Evolutionary conservation across 768 basidiomycete species (phyloP), one percentile per base, ranked within the genome.

Genomic region (Cystoderma amianthinum): DNA sequence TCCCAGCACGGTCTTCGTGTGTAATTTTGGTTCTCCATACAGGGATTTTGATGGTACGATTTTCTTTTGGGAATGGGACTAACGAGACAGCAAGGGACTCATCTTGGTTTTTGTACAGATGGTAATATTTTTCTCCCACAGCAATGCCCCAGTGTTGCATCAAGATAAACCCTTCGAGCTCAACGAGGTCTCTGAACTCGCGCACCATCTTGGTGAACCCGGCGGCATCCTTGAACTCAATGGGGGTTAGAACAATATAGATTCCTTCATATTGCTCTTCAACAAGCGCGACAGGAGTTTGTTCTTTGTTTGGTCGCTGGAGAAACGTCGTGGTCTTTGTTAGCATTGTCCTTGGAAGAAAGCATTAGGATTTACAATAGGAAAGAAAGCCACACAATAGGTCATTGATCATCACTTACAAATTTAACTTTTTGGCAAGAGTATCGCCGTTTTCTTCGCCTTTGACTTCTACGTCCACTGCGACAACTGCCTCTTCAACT

Each of bases 91-190:
- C 34, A 17, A 36, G 12, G 7, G 12, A 15, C 9, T 36, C 34
- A 17, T 36, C 34, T 9, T 36, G 6, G 34, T 36, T 36, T 36
- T 36, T 36, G 18, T 36, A 19, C 34, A 36, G 34, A 16, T 36
- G 34, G 16, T 36, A 36, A 16, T 15, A 36, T 17, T 36, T 7
- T n/a, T 36, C 34, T 9, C 34, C 34, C 9, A 36, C 34, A 6
- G 9, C 9, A 17, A 36, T 17, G 34, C n/a, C 12, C 34, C 34
- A 36, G 34, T 36, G 34, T 36, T 36, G 34, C 7, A 36, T 17
- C 34, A 36, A 17, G 12, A 36, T 36, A 16, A 7, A 36, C 9
- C 18, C 9, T 16, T 36, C 9, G 12, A 36, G 34, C 9, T 36
- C 9, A 15, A 16, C 34, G 9, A 9, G 9, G 16, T 36, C 34